Base-by-base conservation (phyloP, 2,329 filamentous ascomycete genomes). In the Colletotrichum coccodes region DNA sequence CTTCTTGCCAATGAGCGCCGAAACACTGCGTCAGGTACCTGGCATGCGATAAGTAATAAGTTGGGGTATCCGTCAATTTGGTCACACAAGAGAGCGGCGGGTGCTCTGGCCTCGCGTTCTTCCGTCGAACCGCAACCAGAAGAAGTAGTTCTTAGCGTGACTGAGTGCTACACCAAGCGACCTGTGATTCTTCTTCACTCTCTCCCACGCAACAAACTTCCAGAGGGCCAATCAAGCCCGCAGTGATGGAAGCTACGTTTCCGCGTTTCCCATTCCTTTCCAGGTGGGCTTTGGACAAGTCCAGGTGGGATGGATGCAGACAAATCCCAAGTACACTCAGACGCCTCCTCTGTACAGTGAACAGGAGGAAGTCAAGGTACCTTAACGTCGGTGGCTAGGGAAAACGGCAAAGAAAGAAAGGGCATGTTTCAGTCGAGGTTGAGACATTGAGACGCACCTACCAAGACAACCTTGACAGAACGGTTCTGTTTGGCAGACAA, bases 381-480 rank as follows among this genome's bases (percentile, higher is more conserved):
- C 26, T 58, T 36, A 30, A 23, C 44, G 44, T 28, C 32, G 11
- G 44, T 50, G 44, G 32, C 54, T 18, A 53, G 44, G 50, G 23
- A 40, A 60, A 49, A 60, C 42, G 44, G 32, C 32, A 32, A 56
- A 40, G 40, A 54, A 18, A 49, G 34, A 57, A 32, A 36, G 12
- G 14, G 21, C 34, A 46, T 65, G 61, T 66, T 69, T 69, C 61
- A 60, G 61, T 49, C 40, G 49, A 44, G 32, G 23, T 65, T 60
- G 65, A 64, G 65, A 65, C 61, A 60, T 26, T 38, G 28, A 56
- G 34, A 44, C 30, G 60, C 64, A 64, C 52, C 52, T 9, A 42
- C 61, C 40, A 49, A 49, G 23, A 60, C 42, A 53, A 34, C 21
- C 49, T 56, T 28, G 46, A 60, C 52, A 34, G 42, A 26, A 50